Evolutionary conservation across 2,329 filamentous ascomycete species (phyloP), one percentile per base, ranked within the genome.

Genomic region (Penicillium crustosum): DNA sequence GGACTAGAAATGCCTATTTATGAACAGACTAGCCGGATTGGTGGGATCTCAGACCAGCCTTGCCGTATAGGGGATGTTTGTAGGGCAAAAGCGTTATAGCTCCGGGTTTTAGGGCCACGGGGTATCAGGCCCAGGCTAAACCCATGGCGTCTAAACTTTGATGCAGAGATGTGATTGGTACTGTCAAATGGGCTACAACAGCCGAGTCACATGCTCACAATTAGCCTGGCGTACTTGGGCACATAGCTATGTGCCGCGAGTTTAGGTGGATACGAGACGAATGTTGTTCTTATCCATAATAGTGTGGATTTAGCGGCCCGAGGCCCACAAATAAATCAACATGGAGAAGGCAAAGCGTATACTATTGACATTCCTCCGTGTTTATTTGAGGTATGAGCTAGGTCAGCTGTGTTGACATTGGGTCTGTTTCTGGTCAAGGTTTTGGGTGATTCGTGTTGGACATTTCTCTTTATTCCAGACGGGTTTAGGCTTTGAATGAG

Each of bases 241-340:
- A 41, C 51, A 5, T 21, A n/a, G 36, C 8, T 13, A 23, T 43
- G 41, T 10, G 2, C 21, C 29, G 6, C 15, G 6, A n/a, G 6
- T 10, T 41, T 31, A 6, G 8, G 13, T 33, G 29, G 42, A 39
- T 15, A 39, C 41, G 25, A 55, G 43, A 35, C 12, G 4, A 51
- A 33, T 19, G 6, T 17, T 36, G 12, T 15, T 53, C 29, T 27
- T 49, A 49, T 56, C 51, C 48, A 56, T 27, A 50, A 45, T 19
- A 4, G 10, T 56, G n/a, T 25, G 25, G 49, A 38, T 53, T 51
- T 19, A 25, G 1, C 52, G 51, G 60, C 27, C 54, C 58, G 58
- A 53, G 54, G 36, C 58, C 55, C 54, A 58, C 49, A 31, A n/a
- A 21, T 38, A 6, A 29, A 61, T 54, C 35, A 53, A 42, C 10